These are phyloP conservation scores for Acacia melanoxylon DNA, from an alignment of 306 rosid species.

Conservation along the genomic window DNA sequence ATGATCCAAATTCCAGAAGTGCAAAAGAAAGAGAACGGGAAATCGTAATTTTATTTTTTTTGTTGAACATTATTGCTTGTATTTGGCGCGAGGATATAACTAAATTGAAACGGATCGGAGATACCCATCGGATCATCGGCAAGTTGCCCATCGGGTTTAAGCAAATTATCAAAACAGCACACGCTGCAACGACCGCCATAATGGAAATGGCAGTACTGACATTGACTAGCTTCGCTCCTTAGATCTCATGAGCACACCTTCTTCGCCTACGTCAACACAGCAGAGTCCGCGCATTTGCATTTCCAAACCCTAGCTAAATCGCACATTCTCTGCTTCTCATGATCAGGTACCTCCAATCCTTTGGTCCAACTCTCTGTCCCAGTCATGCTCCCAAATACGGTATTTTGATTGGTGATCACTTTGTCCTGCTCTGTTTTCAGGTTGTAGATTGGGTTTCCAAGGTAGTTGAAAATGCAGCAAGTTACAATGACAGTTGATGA, in stretches of 20 bases:
- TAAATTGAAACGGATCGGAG: too few relatives aligned
- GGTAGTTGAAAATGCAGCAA: neutral
- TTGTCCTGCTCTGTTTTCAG: neutral
- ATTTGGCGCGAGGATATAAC: too few relatives aligned
- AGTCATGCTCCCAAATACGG: neutral
- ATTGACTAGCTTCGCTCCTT: neutral
- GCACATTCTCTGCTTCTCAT: neutral
- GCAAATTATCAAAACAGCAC: too few relatives aligned
- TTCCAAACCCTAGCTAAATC: neutral
- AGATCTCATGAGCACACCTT: neutral
- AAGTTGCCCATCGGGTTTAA: too few relatives aligned
- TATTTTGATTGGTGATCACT: neutral
- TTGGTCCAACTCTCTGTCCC: neutral
- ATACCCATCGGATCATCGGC: too few relatives aligned
- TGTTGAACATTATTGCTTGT: too few relatives aligned
- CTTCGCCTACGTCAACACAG: neutral
- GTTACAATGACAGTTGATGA: slow-evolving; percentile 66
- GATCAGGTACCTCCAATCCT: neutral
- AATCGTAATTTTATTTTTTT: too few relatives aligned
- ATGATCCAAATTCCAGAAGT: too few relatives aligned
- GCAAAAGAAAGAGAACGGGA: too few relatives aligned
- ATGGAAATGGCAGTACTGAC: neutral
- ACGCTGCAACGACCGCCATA: too few relatives aligned
- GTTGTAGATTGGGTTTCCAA: neutral
- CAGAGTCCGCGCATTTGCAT: neutral